Evolutionary conservation across 2,329 filamentous ascomycete species (phyloP).

Genomic region (Curvularia hawaiiensis): DNA sequence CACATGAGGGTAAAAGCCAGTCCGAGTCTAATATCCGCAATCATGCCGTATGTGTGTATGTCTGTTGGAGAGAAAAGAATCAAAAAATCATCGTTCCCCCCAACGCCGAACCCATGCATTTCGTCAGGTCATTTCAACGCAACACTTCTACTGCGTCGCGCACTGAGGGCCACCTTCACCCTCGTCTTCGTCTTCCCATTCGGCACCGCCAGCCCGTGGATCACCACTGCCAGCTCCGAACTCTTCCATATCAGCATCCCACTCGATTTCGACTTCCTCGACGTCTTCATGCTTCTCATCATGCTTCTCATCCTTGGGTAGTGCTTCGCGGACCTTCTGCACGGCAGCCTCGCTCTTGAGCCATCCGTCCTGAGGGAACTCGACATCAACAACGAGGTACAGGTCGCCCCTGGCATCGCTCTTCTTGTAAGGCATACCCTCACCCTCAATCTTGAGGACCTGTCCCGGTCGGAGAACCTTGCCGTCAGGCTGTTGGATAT

Average conservation of each 20-base stretch:
- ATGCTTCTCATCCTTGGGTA: slow-evolving; percentile 65
- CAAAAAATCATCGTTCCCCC: slow-evolving; percentile 14
- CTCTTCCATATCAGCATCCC: slow-evolving; percentile 82
- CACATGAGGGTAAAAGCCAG: neutral
- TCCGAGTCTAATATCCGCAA: slow-evolving; percentile 5
- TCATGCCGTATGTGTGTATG: neutral
- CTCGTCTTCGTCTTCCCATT: slow-evolving; percentile 73
- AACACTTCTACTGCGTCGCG: slow-evolving; percentile 65
- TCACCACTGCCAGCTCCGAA: slow-evolving; percentile 77
- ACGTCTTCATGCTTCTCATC: slow-evolving; percentile 70
- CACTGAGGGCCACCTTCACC: slow-evolving; percentile 69
- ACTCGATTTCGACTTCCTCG: slow-evolving; percentile 87
- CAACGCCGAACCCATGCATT: slow-evolving; percentile 34
- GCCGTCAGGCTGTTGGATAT: slow-evolving; percentile 71
- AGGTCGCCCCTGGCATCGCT: slow-evolving; percentile 84
- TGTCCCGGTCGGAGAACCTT: slow-evolving; percentile 84
- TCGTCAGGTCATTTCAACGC: slow-evolving; percentile 20
- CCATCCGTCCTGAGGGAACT: slow-evolving; percentile 90
- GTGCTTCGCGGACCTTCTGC: slow-evolving; percentile 72
- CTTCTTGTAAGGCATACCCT: slow-evolving; percentile 94
- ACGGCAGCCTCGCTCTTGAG: slow-evolving; percentile 70
- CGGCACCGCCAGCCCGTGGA: slow-evolving; percentile 67
- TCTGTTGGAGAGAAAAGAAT: neutral
- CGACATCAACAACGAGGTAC: slow-evolving; percentile 82
- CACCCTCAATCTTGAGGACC: slow-evolving; percentile 81